These are phyloP conservation scores for Mallotus nudiflorus DNA, from an alignment of 345 rosid genomes.

Conservation along the genomic window DNA sequence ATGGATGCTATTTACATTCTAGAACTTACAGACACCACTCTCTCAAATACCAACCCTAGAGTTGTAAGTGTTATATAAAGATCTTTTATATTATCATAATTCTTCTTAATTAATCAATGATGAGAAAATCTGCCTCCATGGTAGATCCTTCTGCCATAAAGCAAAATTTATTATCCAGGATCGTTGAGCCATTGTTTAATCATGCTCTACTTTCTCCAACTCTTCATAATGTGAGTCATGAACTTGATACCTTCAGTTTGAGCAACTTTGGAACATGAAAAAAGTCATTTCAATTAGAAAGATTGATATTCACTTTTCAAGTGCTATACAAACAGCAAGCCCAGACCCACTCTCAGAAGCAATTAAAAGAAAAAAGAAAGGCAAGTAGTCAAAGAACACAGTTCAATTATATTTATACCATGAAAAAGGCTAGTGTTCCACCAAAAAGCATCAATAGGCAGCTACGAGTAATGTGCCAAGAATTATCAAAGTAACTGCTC, in stretches of 20 bases:
- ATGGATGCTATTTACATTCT: neutral
- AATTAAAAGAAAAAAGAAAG: neutral
- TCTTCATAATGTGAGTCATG: neutral
- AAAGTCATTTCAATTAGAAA: neutral
- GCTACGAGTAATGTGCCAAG: slow-evolving; percentile 76
- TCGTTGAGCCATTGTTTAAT: neutral
- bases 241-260: neutral
- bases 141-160: neutral
- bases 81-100: too few species aligned
- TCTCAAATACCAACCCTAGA: neutral
- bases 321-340: neutral
- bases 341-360: neutral
- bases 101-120: neutral
- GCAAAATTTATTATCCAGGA: neutral
- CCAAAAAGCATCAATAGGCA: slow-evolving; percentile 92
- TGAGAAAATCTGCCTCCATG: neutral
- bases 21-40: neutral
- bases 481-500: slow-evolving; percentile 75
- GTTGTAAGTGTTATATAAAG: neutral
- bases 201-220: neutral
- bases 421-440: slow-evolving; percentile 91
- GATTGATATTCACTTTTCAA: neutral
- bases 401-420: slow-evolving; percentile 51
- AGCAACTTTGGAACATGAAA: neutral
- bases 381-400: neutral